Evolutionary conservation across 2,329 filamentous ascomycete species (phyloP), one percentile per base, ranked within the genome.

Genomic region (Pseudogymnoascus sp.): DNA sequence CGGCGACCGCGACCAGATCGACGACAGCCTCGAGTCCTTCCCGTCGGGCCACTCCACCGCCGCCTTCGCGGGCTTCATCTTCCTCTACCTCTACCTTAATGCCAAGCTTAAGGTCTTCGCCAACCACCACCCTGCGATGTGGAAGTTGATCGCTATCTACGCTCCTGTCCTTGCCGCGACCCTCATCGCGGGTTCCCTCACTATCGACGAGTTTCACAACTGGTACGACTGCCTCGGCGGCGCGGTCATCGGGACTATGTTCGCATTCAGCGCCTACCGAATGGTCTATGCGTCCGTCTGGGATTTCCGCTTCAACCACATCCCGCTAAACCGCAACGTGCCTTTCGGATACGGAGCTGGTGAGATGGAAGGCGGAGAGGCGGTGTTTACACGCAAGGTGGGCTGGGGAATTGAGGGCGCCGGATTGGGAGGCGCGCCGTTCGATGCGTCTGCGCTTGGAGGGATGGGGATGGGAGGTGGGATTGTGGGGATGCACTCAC

Each of bases 31-130:
- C 0, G 85, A 90, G 70, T 87, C 84, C 0, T 87, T 92, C 73
- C 89, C 89, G 0, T 88, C 84, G 1, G 89, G 89, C 0, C 89
- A 92, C 73, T 85, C 86, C 4, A 89, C 88, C 0, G 88, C 88
- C 0, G 87, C 87, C 0, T 91, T 90, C 63, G 86, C 85, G 0
- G 87, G 87, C 4, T 88, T 90, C 67, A 80, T 89, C 22, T 91
- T 83, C 70, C 75, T 91, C 2, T 87, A 81, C 67, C 77, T 91
- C 1, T 92, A 91, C 75, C 82, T 92, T 49, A 91, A 91, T 72
- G 88, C 86, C 58, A 91, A 91, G 77, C 80, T 92, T 67, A 91
- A 91, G 79, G 82, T 90, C 62, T 90, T 86, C 68, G 77, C 83
- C 66, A 87, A 90, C 77, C 87, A 88, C 71, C 88, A 90, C 70